These are phyloP conservation scores for Ilex aquifolium DNA, from an alignment of 257 asterid genomes.

Conservation along the genomic window DNA sequence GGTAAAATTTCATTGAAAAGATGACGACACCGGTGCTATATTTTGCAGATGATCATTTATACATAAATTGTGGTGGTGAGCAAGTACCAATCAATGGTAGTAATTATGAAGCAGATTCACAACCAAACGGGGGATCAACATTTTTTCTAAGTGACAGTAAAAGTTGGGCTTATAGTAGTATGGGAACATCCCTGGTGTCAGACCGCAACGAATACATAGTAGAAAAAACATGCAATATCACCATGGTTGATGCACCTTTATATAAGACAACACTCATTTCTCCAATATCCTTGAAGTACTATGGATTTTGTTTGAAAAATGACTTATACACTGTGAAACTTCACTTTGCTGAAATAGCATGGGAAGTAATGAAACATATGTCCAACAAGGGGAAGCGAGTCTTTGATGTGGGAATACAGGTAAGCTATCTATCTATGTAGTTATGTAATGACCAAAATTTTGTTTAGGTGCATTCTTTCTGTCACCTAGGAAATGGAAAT, in stretches of 20 bases:
- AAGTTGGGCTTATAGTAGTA: slow-evolving; percentile 28
- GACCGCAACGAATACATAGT: neutral
- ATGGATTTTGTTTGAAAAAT: slow-evolving; percentile 19
- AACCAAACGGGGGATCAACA: slow-evolving; percentile 12
- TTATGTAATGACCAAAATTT: too few species aligned
- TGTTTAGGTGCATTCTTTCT: too few species aligned
- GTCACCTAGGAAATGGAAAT: too few species aligned
- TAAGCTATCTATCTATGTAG: neutral
- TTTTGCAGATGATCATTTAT: slow-evolving; percentile 12
- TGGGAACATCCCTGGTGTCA: slow-evolving; percentile 11
- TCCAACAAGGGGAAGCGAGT: slow-evolving; percentile 5
- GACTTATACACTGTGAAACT: slow-evolving; percentile 13
- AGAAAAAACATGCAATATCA: slow-evolving; percentile 8
- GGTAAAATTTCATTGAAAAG: too few species aligned
- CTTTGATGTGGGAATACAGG: slow-evolving; percentile 26
- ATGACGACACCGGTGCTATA: too few species aligned
- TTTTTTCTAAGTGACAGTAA: slow-evolving; percentile 2
- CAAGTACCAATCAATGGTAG: neutral
- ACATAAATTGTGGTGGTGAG: slow-evolving; percentile 20
- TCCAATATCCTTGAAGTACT: slow-evolving; percentile 27
- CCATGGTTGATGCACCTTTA: slow-evolving; percentile 3
- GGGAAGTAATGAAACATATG: neutral
- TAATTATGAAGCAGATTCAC: slow-evolving; percentile 14
- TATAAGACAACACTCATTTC: slow-evolving; percentile 16
- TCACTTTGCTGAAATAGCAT: slow-evolving; percentile 23